Evolutionary conservation across 805 yeast genomes (phyloP).

Genomic region (Blastobotrys robertii): DNA sequence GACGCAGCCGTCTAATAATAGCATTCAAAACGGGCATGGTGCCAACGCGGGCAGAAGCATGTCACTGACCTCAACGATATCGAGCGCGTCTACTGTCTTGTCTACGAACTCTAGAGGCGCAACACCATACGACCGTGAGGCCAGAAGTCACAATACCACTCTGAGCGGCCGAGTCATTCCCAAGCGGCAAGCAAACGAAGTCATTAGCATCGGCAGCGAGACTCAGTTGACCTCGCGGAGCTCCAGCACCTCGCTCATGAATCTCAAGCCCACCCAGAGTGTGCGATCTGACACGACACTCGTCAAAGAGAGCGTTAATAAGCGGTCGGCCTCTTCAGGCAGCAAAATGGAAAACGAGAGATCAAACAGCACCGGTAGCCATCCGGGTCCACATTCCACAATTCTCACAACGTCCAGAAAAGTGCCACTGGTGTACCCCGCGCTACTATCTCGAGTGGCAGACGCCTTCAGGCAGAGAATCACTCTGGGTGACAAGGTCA

Average conservation of each 20-base stretch:
- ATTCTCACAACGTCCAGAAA: slow-evolving; percentile 38
- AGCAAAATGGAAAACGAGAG: not conserved
- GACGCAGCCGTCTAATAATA: too few species aligned
- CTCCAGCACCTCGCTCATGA: too few species aligned
- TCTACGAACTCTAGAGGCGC: not conserved
- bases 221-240: too few species aligned
- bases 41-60: not conserved
- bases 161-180: slow-evolving; percentile 20
- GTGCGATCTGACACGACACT: too few species aligned
- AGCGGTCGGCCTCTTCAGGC: slow-evolving; percentile 7
- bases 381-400: slow-evolving; percentile 27
- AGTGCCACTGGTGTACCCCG: slow-evolving; percentile 79
- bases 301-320: too few species aligned
- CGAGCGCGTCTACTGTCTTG: not conserved
- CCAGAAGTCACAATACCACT: slow-evolving; percentile 11
- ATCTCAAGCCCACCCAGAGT: too few species aligned
- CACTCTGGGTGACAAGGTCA: slow-evolving; percentile 65
- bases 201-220: too few species aligned
- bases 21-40: too few species aligned
- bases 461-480: slow-evolving; percentile 60
- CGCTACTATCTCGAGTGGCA: slow-evolving; percentile 78
- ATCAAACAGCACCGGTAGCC: not conserved
- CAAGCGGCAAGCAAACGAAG: slow-evolving; percentile 10
- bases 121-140: slow-evolving; percentile 6
- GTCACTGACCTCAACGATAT: not conserved